Percentiles rank a stretch among this genome's conserved stretches.
Evolutionary conservation across 352 stramenopile genomes (phyloP).

Genomic region (Pythium monospermum): DNA sequence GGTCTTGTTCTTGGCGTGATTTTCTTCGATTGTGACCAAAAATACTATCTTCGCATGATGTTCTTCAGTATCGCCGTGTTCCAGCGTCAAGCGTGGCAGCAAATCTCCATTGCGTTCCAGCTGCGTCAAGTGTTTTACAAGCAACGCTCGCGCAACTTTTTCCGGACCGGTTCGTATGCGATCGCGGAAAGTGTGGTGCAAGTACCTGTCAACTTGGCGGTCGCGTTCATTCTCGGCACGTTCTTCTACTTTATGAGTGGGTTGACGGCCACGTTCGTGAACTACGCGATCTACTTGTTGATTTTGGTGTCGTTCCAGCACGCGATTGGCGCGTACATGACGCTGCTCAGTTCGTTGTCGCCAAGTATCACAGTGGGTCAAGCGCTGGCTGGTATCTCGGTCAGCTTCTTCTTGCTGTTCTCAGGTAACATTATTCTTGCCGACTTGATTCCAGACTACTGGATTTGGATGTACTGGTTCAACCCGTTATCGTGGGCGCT

Average conservation of each 20-base stretch:
- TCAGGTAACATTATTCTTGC: slow-evolving; percentile 24
- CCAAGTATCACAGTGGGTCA: slow-evolving; percentile 16
- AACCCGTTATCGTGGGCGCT: slow-evolving; percentile 30
- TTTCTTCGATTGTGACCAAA: slow-evolving; percentile 50
- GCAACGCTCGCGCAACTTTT: slow-evolving; percentile 57
- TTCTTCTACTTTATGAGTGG: slow-evolving; percentile 65
- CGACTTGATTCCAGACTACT: slow-evolving; percentile 23
- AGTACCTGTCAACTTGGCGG: slow-evolving; percentile 24
- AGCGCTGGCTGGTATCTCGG: slow-evolving; percentile 12
- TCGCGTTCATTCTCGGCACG: slow-evolving; percentile 49
- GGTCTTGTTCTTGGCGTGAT: slow-evolving; percentile 75
- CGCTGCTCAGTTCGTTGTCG: slow-evolving; percentile 9
- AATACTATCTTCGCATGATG: slow-evolving; percentile 68
- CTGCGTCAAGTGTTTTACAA: slow-evolving; percentile 56
- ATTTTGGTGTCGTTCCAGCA: slow-evolving; percentile 21
- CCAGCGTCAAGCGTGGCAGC: slow-evolving; percentile 67
- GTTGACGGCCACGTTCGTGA: background rate
- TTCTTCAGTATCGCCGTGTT: slow-evolving; percentile 68
- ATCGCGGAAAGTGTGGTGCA: slow-evolving; percentile 11
- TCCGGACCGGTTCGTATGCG: slow-evolving; percentile 39
- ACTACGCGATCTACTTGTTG: slow-evolving; percentile 22
- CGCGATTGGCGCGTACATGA: slow-evolving; percentile 17
- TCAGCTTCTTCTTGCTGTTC: slow-evolving; percentile 24
- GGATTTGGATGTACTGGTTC: slow-evolving; percentile 27
- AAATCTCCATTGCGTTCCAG: slow-evolving; percentile 65